Percentiles rank a stretch among this genome's conserved stretches.
phyloP scores from a whole-genome alignment of 805 yeast genomes.

The Lipomyces mesembrius region DNA sequence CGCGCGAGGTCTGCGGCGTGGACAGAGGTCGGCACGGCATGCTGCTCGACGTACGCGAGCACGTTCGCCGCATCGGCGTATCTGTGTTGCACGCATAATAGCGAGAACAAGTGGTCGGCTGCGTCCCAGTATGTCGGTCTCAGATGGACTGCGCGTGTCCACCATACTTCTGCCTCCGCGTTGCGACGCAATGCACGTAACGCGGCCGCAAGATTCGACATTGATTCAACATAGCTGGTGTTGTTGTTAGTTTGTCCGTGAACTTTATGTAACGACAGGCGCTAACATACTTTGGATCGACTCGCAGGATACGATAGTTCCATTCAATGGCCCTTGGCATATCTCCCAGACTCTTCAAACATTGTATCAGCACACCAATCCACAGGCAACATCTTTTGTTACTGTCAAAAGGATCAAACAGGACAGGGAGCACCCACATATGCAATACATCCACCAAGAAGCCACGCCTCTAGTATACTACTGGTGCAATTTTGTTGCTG shows the following conservation, averaged over 20 bases:
- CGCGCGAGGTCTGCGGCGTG: constrained; percentile 35
- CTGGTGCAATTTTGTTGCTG: constrained; percentile 12
- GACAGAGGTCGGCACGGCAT: constrained; percentile 16
- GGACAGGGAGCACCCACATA: constrained; percentile 32
- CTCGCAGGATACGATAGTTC: constrained; percentile 28
- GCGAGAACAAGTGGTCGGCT: constrained; percentile 40
- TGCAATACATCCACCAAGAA: constrained; percentile 42
- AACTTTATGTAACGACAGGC: background rate
- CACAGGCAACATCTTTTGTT: too few relatives aligned
- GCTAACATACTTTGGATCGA: constrained; percentile 30
- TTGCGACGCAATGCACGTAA: constrained; percentile 30
- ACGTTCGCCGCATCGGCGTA: constrained; percentile 35
- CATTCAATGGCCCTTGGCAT: constrained; percentile 30
- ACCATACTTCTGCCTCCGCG: constrained; percentile 39
- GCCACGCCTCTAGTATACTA: constrained; percentile 33
- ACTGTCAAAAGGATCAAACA: background rate
- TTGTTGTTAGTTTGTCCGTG: background rate
- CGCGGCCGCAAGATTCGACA: constrained; percentile 41
- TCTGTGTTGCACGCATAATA: constrained; percentile 34
- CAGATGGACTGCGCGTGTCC: constrained; percentile 36
- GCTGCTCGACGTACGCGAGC: constrained; percentile 27
- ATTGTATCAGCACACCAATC: constrained; percentile 5
- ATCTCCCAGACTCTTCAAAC: constrained; percentile 30
- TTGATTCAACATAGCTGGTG: constrained; percentile 38
- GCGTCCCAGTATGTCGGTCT: constrained; percentile 43